phyloP scores from a whole-genome alignment of 2,329 filamentous ascomycete species.

The Plenodomus lindquistii region DNA sequence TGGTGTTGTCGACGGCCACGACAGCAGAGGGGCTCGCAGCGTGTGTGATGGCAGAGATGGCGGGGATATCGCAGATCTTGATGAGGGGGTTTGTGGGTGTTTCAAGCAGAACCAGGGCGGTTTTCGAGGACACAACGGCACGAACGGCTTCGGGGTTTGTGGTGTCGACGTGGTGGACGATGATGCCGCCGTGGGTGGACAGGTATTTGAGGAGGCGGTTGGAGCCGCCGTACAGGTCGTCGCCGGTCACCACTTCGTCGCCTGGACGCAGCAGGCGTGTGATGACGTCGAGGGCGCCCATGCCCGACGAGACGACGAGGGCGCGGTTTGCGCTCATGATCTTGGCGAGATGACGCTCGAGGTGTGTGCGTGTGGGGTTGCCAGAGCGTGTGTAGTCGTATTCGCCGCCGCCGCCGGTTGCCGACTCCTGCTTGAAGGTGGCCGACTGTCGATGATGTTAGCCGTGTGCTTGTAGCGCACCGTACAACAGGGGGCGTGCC shows the following conservation, averaged over 20 bases:
- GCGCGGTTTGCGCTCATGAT: slow-evolving; percentile 95
- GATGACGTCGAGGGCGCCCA: slow-evolving; percentile 97
- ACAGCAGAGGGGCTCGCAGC: slow-evolving; percentile 76
- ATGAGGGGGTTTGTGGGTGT: slow-evolving; percentile 97
- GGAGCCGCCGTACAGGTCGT: slow-evolving; percentile 94
- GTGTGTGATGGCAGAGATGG: slow-evolving; percentile 77
- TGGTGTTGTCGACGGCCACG: slow-evolving; percentile 96
- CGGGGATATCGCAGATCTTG: slow-evolving; percentile 91
- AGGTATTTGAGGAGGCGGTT: slow-evolving; percentile 93
- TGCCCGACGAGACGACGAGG: slow-evolving; percentile 91
- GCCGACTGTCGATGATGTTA: slow-evolving; percentile 66
- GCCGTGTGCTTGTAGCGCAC: slow-evolving; percentile 3
- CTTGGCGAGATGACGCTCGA: slow-evolving; percentile 96
- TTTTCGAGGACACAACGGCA: slow-evolving; percentile 73
- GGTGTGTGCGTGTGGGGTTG: slow-evolving; percentile 92
- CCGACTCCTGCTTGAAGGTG: slow-evolving; percentile 92
- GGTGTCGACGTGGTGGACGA: slow-evolving; percentile 96
- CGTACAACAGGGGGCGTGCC: slow-evolving; percentile 51
- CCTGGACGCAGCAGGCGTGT: slow-evolving; percentile 86
- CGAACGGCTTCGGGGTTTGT: slow-evolving; percentile 74
- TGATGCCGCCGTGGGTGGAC: slow-evolving; percentile 83
- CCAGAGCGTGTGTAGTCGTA: slow-evolving; percentile 99
- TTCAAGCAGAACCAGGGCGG: slow-evolving; percentile 92
- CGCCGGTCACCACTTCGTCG: slow-evolving; percentile 95
- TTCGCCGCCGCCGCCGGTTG: slow-evolving; percentile 76